A percentile compares a stretch with the other conserved stretches of the same genome.
These are phyloP conservation scores for Scytalidium lignicola DNA, from an alignment of 2,329 filamentous ascomycete genomes.

Conservation along the genomic window DNA sequence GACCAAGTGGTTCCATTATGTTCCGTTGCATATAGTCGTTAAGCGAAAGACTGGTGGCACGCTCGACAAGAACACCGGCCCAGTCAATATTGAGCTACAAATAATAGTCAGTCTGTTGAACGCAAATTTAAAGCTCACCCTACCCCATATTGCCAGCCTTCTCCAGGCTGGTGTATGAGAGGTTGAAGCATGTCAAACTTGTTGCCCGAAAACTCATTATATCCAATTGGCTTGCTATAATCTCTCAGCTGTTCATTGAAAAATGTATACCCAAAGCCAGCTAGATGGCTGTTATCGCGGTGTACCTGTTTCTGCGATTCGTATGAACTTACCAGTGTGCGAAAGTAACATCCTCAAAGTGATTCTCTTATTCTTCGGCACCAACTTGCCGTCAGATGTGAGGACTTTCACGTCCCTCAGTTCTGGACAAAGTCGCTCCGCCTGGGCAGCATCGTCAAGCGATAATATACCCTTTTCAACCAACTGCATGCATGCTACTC, in stretches of 20 bases:
- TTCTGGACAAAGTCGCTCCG: constrained; percentile 44
- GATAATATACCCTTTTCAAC: constrained; percentile 42
- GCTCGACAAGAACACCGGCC: constrained; percentile 26
- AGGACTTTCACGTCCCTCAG: constrained; percentile 42
- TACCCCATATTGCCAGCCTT: constrained; percentile 38
- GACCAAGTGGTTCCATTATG: constrained; percentile 7
- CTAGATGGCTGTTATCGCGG: constrained; percentile 7
- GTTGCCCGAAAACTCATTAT: constrained; percentile 20
- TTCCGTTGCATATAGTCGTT: constrained; percentile 7
- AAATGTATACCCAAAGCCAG: constrained; percentile 54
- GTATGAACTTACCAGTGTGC: constrained; percentile 30
- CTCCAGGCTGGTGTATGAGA: constrained; percentile 58
- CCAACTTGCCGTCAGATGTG: constrained; percentile 27
- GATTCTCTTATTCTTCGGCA: constrained; percentile 38
- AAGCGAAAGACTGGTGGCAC: constrained; percentile 2
- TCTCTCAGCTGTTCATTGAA: constrained; percentile 44
- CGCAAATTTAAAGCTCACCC: too few species aligned
- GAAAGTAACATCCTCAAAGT: constrained; percentile 51
- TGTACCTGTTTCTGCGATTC: not conserved
- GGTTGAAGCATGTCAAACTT: constrained; percentile 15
- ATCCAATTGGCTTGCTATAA: constrained; percentile 38
- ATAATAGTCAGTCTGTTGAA: not conserved
- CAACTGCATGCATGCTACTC: constrained; percentile 48
- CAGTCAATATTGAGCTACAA: constrained; percentile 36
- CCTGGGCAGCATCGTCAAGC: constrained; percentile 41